Evolutionary conservation across 2,329 filamentous ascomycete genomes (phyloP), one percentile per base, ranked within the genome.

Genomic region (Talaromyces funiculosus): DNA sequence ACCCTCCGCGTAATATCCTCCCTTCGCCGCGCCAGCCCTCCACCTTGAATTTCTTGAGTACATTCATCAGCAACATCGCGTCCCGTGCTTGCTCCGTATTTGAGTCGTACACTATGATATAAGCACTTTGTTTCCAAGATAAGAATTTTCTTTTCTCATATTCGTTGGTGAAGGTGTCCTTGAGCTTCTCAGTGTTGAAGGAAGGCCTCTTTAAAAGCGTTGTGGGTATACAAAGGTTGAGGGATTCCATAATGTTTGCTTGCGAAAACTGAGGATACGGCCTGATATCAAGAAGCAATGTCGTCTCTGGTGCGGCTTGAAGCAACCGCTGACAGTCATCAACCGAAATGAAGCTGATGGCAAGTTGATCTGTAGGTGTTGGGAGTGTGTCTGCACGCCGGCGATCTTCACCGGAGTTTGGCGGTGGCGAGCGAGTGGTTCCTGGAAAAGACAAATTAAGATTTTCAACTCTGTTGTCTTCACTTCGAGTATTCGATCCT

Each of bases 151-250:
- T 80, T 65, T 88, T 86, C 61, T 93, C 87, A 2, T 81, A 76
- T 6, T 88, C 84, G 14, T 83, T 84, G 63, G 90, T 88, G 71
- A 99, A 95, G 0, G 91, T 97, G 63, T 92, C 89, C 65, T 90
- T 86, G 33, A 99, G 80, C 71, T 95, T 97, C 64, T 92, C 82
- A 12, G 96, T 84, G 67, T 93, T 93, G 75, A 95, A 97, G 0
- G 92, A 95, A 0, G 90, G 87, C 54, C 94, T 83, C 75, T 97
- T 97, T 18, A 99, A 77, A 14, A 99, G 78, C 0, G 93, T 97
- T 0, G 94, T 97, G 0, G 94, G 94, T 63, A 97, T 96, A 71
- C 94, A 97, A 4, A 99, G 80, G 71, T 95, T 97, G 33, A 99
- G 77, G 0, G 93, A 90, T n/a, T 88, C 87, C 54, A 81, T 78